Conservation (phyloP, 23 red algal genomes). For the Gracilaria caudata region DNA sequence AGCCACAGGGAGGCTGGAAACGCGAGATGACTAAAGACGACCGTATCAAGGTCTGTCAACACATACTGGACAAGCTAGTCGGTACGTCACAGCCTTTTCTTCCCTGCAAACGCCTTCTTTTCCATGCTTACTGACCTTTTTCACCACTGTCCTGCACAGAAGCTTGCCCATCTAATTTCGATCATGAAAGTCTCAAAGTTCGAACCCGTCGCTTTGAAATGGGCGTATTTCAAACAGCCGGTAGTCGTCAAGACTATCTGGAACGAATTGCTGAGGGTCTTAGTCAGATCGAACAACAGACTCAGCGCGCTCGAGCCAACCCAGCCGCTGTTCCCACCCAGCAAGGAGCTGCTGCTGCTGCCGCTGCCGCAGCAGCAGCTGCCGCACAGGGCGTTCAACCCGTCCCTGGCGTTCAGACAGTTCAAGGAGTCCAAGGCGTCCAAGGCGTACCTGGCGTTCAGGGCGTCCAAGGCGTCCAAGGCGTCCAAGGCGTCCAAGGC, state of each 20-base stretch:
- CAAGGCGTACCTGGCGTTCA: background rate
- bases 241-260: conserved; percentile 63
- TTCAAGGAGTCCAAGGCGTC: background rate
- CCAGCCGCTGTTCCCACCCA: background rate
- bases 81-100: conserved; percentile 7
- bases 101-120: background rate
- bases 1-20: conserved; percentile 12
- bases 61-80: conserved; percentile 69
- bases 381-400: conserved; percentile 2
- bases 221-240: conserved; percentile 25
- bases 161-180: background rate
- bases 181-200: conserved; percentile 19
- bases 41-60: conserved; percentile 68
- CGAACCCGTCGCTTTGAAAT: conserved; percentile 48
- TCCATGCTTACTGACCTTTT: background rate
- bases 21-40: conserved; percentile 49
- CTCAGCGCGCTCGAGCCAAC: background rate
- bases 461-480: background rate
- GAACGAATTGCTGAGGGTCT: conserved; percentile 51
- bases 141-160: background rate
- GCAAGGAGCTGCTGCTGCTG: background rate
- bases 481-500: background rate
- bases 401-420: background rate
- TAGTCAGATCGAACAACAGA: conserved; percentile 31
- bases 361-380: conserved; percentile 1